phyloP scores from a whole-genome alignment of 2,329 filamentous ascomycete species.

The Scleromitrula shiraiana region DNA sequence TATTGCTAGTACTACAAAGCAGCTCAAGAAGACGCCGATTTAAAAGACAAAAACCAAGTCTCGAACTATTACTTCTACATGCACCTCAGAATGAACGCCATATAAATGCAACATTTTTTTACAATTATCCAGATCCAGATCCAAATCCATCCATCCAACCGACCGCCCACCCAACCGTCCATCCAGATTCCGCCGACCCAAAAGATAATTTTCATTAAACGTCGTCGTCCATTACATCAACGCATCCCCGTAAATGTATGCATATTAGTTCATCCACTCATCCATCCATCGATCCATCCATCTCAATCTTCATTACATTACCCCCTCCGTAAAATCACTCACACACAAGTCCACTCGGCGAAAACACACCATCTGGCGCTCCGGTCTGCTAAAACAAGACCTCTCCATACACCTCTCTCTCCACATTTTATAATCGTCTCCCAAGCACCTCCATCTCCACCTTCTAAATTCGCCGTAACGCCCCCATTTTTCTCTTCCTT shows the following conservation, averaged over 20 bases:
- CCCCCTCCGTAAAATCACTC: slow-evolving; percentile 8
- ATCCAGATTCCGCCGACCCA: background rate
- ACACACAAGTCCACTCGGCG: slow-evolving; percentile 60
- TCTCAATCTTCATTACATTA: background rate
- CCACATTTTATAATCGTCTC: slow-evolving; percentile 89
- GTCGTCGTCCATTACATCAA: slow-evolving; percentile 5
- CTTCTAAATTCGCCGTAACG: slow-evolving; percentile 40
- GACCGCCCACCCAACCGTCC: background rate
- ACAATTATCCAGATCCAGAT: slow-evolving; percentile 1
- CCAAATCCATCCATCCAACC: background rate
- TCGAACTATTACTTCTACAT: slow-evolving; percentile 8
- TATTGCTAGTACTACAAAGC: slow-evolving; percentile 5
- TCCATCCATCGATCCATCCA: background rate
- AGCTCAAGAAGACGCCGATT: background rate
- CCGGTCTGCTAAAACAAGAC: slow-evolving; percentile 72
- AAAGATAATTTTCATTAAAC: slow-evolving; percentile 6
- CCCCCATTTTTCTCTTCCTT: slow-evolving; percentile 55
- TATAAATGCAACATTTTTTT: slow-evolving; percentile 1
- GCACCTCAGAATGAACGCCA: slow-evolving; percentile 2
- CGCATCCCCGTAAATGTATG: slow-evolving; percentile 4
- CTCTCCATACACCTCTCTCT: slow-evolving; percentile 73
- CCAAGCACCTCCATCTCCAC: slow-evolving; percentile 69
- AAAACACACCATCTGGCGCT: slow-evolving; percentile 89
- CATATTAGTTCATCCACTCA: no score
- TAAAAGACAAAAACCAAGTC: slow-evolving; percentile 1